phyloP scores from a whole-genome alignment of 306 rosid species.

The Rubus idaeus region DNA sequence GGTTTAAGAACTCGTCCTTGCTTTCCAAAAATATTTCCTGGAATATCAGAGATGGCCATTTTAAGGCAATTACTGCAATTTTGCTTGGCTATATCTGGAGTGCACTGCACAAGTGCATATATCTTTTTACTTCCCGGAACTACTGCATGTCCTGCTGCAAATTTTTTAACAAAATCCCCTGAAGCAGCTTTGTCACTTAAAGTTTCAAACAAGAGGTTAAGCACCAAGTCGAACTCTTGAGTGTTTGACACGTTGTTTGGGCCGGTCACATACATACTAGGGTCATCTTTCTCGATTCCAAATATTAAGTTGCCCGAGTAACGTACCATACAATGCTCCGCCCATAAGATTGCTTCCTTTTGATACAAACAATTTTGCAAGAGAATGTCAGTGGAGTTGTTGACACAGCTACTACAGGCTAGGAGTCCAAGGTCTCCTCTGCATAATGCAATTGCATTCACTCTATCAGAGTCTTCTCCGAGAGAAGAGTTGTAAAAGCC shows the following conservation, averaged over 20 bases:
- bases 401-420: background rate
- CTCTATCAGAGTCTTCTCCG: slow-evolving; percentile 1
- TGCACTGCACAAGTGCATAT: slow-evolving; percentile 8
- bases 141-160: background rate
- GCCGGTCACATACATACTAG: background rate
- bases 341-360: slow-evolving; percentile 5
- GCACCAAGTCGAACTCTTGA: background rate
- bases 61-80: background rate
- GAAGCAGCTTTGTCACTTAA: background rate
- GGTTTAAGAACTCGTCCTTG: background rate
- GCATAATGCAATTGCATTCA: slow-evolving; percentile 21
- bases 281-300: background rate
- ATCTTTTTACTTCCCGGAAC: background rate
- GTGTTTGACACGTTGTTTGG: background rate
- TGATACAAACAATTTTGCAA: background rate
- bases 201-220: background rate
- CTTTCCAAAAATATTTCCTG: background rate
- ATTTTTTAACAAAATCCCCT: background rate
- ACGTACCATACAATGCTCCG: background rate
- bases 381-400: background rate
- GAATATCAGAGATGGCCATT: background rate
- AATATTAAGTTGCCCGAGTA: slow-evolving; percentile 11
- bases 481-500: slow-evolving; percentile 10
- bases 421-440: slow-evolving; percentile 12
- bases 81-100: background rate